Conservation (phyloP, 2,329 filamentous ascomycete genomes). For the Pseudogymnoascus sp. region DNA sequence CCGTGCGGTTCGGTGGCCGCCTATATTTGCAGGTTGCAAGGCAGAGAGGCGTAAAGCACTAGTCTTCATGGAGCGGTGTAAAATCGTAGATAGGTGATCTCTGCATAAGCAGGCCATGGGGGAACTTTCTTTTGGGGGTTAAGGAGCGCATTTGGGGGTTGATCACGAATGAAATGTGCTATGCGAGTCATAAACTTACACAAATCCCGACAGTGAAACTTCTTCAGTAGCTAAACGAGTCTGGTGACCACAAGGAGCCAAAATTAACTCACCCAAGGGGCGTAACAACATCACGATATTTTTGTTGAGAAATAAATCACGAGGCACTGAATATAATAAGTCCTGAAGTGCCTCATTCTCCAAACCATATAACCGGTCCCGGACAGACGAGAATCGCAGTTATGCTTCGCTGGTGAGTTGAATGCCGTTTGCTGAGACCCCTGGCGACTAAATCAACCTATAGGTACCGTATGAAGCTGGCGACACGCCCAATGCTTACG, state of each 20-base stretch:
- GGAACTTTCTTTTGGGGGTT: not conserved
- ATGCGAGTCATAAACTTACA: slow-evolving; percentile 7
- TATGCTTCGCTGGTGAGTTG: slow-evolving; percentile 8
- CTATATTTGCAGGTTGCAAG: not conserved
- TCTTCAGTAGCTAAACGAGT: slow-evolving; percentile 7
- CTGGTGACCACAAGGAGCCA: slow-evolving; percentile 4
- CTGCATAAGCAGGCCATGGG: slow-evolving; percentile 1
- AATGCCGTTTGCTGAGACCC: not conserved
- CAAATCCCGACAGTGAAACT: slow-evolving; percentile 5
- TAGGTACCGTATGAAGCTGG: slow-evolving; percentile 82
- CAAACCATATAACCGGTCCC: not conserved
- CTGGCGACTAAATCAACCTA: not conserved
- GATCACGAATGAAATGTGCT: slow-evolving; percentile 9
- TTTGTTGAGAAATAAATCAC: not conserved
- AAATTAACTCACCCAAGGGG: slow-evolving; percentile 6
- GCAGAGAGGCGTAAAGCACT: not conserved
- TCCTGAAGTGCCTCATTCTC: not conserved
- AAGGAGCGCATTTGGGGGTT: not conserved
- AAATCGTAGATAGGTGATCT: not conserved
- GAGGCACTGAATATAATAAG: slow-evolving; percentile 2
- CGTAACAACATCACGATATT: slow-evolving; percentile 2
- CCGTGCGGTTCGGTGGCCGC: not conserved
- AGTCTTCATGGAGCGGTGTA: slow-evolving; percentile 8
- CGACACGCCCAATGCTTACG: slow-evolving; percentile 74
- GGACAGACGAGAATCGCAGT: not conserved